A percentile compares a stretch with the other conserved stretches of the same genome.
phyloP scores from a whole-genome alignment of 345 rosid genomes.

The Lumnitzera littorea region DNA sequence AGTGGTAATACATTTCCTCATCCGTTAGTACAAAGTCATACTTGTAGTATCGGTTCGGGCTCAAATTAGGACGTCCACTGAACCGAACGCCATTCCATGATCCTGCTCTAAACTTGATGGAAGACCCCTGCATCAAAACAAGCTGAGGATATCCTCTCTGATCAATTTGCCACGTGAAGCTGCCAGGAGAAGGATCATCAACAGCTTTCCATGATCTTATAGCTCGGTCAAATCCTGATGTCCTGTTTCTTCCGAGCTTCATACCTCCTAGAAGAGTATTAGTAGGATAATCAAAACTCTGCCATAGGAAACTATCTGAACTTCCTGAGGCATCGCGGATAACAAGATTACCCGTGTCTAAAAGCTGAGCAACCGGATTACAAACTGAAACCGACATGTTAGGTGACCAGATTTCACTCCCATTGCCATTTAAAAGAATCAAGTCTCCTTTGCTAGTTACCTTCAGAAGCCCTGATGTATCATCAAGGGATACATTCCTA shows the following conservation, averaged over 20 bases:
- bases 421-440: not conserved
- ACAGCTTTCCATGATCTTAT: slow-evolving; percentile 27
- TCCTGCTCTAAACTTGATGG: slow-evolving; percentile 19
- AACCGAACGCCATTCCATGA: slow-evolving; percentile 33
- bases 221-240: slow-evolving; percentile 11
- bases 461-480: slow-evolving; percentile 4
- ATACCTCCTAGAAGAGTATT: slow-evolving; percentile 33
- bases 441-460: slow-evolving; percentile 1
- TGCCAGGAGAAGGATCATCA: slow-evolving; percentile 32
- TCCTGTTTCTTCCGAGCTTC: slow-evolving; percentile 31
- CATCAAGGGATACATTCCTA: slow-evolving; percentile 2
- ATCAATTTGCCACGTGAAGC: slow-evolving; percentile 11
- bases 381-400: not conserved
- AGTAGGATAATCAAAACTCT: slow-evolving; percentile 37
- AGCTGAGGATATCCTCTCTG: slow-evolving; percentile 24
- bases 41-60: slow-evolving; percentile 11
- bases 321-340: not conserved
- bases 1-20: slow-evolving; percentile 22
- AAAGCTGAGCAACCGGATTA: not conserved
- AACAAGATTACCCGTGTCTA: not conserved
- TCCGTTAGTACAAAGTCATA: slow-evolving; percentile 15
- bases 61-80: slow-evolving; percentile 25
- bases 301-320: slow-evolving; percentile 19
- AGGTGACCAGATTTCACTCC: slow-evolving; percentile 4
- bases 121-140: slow-evolving; percentile 11